Conservation (phyloP, 208 protist genomes). For the Acanthamoeba castellanii region DNA sequence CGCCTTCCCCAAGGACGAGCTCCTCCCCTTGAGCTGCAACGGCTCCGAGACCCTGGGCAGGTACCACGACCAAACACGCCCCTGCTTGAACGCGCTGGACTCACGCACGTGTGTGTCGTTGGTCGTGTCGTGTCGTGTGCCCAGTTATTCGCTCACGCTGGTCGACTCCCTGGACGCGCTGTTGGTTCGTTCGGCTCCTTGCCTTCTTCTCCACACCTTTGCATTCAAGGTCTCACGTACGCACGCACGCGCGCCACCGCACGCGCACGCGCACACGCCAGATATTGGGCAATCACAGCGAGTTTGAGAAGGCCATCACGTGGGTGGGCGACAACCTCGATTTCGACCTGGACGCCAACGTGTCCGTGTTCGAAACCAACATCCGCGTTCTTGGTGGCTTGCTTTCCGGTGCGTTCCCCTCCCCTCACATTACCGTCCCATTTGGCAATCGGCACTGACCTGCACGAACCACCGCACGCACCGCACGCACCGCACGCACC, state of each 20-base stretch:
- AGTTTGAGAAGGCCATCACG: conserved; percentile 84
- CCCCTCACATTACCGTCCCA: too few relatives aligned
- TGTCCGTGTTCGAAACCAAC: conserved; percentile 94
- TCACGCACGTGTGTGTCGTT: neutral
- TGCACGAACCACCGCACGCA: too few relatives aligned
- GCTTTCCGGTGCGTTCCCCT: conserved; percentile 70
- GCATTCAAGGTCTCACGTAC: too few relatives aligned
- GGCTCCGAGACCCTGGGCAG: conserved; percentile 73
- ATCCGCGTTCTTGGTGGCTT: conserved; percentile 93
- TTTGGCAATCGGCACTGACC: too few relatives aligned
- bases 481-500: too few relatives aligned
- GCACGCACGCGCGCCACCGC: too few relatives aligned
- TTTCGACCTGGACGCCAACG: conserved; percentile 87
- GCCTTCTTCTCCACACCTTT: too few relatives aligned
- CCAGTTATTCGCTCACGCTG: conserved; percentile 90
- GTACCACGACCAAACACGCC: neutral
- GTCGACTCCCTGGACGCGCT: conserved; percentile 90
- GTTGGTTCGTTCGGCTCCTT: conserved; percentile 12
- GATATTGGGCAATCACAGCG: conserved; percentile 80
- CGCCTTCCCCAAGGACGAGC: conserved; percentile 94
- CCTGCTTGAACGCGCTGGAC: too few relatives aligned
- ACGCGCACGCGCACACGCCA: neutral
- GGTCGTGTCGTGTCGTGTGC: conserved; percentile 77
- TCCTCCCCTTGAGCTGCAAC: conserved; percentile 89
- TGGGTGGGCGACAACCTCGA: conserved; percentile 89